Base-by-base conservation (phyloP, 306 rosid genomes). In the Myrica gale region DNA sequence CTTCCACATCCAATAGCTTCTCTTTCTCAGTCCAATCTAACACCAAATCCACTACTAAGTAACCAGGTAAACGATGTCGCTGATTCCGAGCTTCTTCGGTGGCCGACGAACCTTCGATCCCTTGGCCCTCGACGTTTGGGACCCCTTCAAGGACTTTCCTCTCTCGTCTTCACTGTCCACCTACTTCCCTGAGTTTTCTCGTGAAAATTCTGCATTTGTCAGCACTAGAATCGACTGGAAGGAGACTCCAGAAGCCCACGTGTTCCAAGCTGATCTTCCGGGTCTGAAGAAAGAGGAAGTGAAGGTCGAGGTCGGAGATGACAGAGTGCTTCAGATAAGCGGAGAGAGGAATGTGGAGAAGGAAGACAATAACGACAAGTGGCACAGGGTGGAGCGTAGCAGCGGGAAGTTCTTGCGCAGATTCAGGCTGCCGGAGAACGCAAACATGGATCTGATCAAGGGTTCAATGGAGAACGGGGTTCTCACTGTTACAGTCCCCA, bases 381-480 rank as follows among this genome's bases (percentile, higher is more conserved):
- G 86, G 86, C 86, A 79, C 54, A 48, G 82, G 6, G 74, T 78
- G 7, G 88, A 81, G 79, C 74, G 79, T 0, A 78, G 83, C 54
- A 75, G 74, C 56, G 85, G 83, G 3, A 81, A 71, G 71, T 81
- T 84, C 76, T 1, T 43, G 74, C 75, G 83, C 43, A 74, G 78
- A 67, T 84, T 84, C 45, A 47, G 83, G 83, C 79, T 84, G 2
- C 79, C 83, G 17, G 81, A 78, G 74, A 81, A 84, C 8, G 74
- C 70, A 0, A 78, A 75, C 65, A 10, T 81, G 57, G 79, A 81
- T 3, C 53, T 68, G 48, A 58, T 81, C 4, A 81, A 75, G 45
- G 88, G 83, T 1, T n/a, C 74, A 0, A 81, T 85, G 81, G 88
- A 85, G 73, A 78, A 78, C 20, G 81, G 88, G 21, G 85, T 81